Evolutionary conservation across 2,329 filamentous ascomycete genomes (phyloP), one percentile per base, ranked within the genome.

Genomic region (Pseudocercospora eumusae): DNA sequence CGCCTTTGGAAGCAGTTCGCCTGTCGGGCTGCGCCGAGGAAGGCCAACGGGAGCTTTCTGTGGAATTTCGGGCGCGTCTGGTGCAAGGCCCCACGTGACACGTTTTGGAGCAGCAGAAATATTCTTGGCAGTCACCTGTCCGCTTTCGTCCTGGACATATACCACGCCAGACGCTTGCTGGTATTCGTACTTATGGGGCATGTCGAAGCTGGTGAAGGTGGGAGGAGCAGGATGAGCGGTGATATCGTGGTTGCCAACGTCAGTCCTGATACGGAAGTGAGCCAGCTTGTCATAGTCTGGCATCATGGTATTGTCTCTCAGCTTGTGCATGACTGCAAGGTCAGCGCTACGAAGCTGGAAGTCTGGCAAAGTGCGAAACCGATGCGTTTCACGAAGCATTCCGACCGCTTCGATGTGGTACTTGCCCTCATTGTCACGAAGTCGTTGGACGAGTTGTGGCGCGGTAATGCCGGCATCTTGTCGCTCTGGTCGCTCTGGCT

Each of bases 301-400:
- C 1, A 88, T 84, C 6, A 95, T 77, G 25, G 96, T 81, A 59
- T 88, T 85, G 2, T 92, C 82, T 57, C 85, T 83, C 61, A 97
- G 86, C 62, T 87, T 85, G 31, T 83, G 82, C 70, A 92, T 86
- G 74, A 96, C 91, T 0, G 84, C 79, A 21, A 74, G 62, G 10
- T 73, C 71, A 23, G 67, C 64, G 31, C 64, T 68, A 31, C 67
- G 68, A 47, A 75, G 59, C 71, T 96, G 91, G 71, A 96, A 96
- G 76, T 98, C 93, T 8, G 92, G 88, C 66, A 96, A 82, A 31
- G 88, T 88, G 73, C 93, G 86, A 76, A 96, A 99, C 40, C 93
- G 86, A 80, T 98, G 92, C 0, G 89, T 95, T 68, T 91, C 86
- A 59, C 87, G 85, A 64, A 97, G 84, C 20, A 86, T 77, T 7